Conservation (phyloP, 148 eudicot genomes). For the Gaultheria prostrata region DNA sequence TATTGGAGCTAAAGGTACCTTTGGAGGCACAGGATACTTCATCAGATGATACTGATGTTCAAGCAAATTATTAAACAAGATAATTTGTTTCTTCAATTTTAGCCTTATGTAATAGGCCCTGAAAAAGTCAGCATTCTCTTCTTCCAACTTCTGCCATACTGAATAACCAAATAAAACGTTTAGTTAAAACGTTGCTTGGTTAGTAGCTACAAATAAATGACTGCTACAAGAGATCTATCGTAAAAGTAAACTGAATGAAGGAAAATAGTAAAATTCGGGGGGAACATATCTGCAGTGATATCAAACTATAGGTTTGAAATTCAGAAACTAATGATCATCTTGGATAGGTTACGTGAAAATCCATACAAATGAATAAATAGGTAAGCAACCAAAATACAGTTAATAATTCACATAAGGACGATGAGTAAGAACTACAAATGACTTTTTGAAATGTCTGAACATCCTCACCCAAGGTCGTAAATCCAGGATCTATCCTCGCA, state of each 20-base stretch:
- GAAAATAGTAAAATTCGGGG: neutral
- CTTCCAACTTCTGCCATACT: conserved; percentile 99
- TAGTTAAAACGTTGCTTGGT: neutral
- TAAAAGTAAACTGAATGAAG: neutral
- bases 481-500: conserved; percentile 93
- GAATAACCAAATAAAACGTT: conserved; percentile 18
- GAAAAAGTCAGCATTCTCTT: conserved; percentile 98
- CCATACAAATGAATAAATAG: neutral
- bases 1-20: conserved; percentile 88
- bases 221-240: neutral
- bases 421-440: neutral
- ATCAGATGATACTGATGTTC: conserved; percentile 82
- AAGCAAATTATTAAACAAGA: conserved; percentile 86
- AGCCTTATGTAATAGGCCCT: conserved; percentile 95
- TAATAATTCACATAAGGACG: neutral
- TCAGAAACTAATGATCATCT: neutral
- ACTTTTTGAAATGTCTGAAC: conserved; percentile 14
- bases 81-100: conserved; percentile 93
- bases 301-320: neutral
- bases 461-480: conserved; percentile 78
- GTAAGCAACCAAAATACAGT: conserved; percentile 10
- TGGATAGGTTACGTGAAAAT: neutral
- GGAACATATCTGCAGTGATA: neutral
- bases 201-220: neutral
- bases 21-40: conserved; percentile 79